Conservation (phyloP, 192 early-diverging fungal species). For the Lobosporangium transversale region DNA sequence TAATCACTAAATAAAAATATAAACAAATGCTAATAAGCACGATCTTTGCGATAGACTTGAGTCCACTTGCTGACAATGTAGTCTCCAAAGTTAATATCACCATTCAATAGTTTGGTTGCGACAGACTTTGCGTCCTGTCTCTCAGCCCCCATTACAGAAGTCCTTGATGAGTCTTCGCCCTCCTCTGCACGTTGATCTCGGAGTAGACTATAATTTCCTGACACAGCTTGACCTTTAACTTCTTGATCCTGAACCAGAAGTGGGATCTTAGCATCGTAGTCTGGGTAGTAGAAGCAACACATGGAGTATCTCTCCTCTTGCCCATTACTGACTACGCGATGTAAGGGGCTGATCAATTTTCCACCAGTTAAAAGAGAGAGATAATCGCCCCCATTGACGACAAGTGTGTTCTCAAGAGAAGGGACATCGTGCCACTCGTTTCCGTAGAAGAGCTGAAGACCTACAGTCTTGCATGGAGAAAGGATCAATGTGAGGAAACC, state of each 20-base stretch:
- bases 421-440: conserved; percentile 61
- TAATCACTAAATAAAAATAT: background rate
- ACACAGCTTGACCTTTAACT: conserved; percentile 28
- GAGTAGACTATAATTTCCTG: conserved; percentile 41
- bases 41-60: conserved; percentile 46
- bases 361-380: conserved; percentile 65
- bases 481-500: conserved; percentile 69
- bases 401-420: conserved; percentile 55
- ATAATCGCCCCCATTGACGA: conserved; percentile 75
- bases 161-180: background rate
- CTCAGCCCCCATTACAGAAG: background rate
- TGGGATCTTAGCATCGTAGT: conserved; percentile 60
- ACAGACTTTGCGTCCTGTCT: conserved; percentile 18
- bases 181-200: conserved; percentile 40
- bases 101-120: conserved; percentile 36
- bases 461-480: conserved; percentile 55
- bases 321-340: conserved; percentile 64
- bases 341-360: conserved; percentile 59
- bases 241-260: conserved; percentile 39
- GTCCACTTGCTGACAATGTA: conserved; percentile 54
- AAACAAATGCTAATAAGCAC: conserved; percentile 12
- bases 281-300: conserved; percentile 74
- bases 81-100: conserved; percentile 51
- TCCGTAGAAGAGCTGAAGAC: conserved; percentile 59
- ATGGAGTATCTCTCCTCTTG: conserved; percentile 58